Percentiles rank a stretch among this genome's conserved stretches.
Evolutionary conservation across 768 basidiomycete species (phyloP).

Genomic region (Amanita rubescens): DNA sequence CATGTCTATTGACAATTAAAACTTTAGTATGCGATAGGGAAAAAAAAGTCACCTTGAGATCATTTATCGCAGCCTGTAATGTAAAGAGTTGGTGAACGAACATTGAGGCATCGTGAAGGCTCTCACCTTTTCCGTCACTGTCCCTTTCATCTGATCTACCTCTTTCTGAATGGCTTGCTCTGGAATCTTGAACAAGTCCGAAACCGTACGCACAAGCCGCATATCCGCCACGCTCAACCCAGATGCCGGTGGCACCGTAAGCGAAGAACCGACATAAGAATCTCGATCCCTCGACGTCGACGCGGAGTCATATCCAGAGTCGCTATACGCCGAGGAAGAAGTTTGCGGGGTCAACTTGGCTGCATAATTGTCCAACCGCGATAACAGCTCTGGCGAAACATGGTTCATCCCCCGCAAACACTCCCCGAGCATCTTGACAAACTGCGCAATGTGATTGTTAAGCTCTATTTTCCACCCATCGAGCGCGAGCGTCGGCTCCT

Average conservation of each 20-base stretch:
- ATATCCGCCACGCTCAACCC: slow-evolving; percentile 61
- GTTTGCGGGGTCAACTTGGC: slow-evolving; percentile 70
- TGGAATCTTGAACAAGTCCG: slow-evolving; percentile 66
- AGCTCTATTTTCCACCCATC: slow-evolving; percentile 93
- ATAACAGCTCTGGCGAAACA: slow-evolving; percentile 75
- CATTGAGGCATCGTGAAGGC: no score
- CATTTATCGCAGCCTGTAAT: slow-evolving; percentile 69
- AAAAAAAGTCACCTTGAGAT: slow-evolving; percentile 64
- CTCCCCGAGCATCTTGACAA: slow-evolving; percentile 81
- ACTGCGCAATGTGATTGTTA: slow-evolving; percentile 85
- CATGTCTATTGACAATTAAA: slow-evolving; percentile 57
- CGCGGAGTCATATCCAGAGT: slow-evolving; percentile 62
- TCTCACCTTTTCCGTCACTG: slow-evolving; percentile 73
- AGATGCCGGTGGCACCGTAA: slow-evolving; percentile 6
- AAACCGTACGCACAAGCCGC: slow-evolving; percentile 65
- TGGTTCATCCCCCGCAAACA: slow-evolving; percentile 65
- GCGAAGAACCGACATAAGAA: slow-evolving; percentile 12
- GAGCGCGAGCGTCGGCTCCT: slow-evolving; percentile 74
- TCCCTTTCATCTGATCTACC: slow-evolving; percentile 53
- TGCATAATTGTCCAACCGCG: slow-evolving; percentile 79
- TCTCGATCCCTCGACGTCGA: slow-evolving; percentile 51
- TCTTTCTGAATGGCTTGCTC: slow-evolving; percentile 64
- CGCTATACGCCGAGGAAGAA: slow-evolving; percentile 42
- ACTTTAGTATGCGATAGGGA: not conserved
- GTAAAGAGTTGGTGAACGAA: not conserved